Percentiles rank a stretch among this genome's conserved stretches.
phyloP scores from a whole-genome alignment of 1,284 basidiomycete genomes.

The Cystobasidiaceae sp. region DNA sequence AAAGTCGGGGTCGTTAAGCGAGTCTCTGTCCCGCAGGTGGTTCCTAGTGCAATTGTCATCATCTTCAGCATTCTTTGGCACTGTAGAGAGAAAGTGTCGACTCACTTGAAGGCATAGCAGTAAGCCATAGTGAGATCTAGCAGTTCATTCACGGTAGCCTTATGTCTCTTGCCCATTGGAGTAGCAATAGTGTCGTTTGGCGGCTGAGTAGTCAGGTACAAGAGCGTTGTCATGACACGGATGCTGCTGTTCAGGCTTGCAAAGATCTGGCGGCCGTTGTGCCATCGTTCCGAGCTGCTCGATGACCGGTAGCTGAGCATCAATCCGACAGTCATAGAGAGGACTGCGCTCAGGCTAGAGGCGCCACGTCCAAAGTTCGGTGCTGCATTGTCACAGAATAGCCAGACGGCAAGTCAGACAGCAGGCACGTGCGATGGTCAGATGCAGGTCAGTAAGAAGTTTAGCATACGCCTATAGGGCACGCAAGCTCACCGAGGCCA shows the following conservation, averaged over 20 bases:
- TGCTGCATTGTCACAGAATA: neutral
- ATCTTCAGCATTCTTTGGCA: no score
- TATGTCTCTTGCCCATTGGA: neutral
- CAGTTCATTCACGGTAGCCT: constrained; percentile 23
- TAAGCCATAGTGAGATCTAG: constrained; percentile 23
- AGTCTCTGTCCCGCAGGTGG: constrained; percentile 27
- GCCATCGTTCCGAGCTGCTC: constrained; percentile 31
- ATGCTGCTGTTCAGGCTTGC: constrained; percentile 17
- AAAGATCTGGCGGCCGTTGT: constrained; percentile 28
- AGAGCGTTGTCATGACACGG: constrained; percentile 2
- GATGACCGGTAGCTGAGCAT: constrained; percentile 16
- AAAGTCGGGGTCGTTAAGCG: constrained; percentile 16
- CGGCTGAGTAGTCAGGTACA: constrained; percentile 20
- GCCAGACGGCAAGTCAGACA: no score
- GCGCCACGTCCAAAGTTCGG: constrained; percentile 29
- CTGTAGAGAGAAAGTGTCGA: neutral
- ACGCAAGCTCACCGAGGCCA: neutral
- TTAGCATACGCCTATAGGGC: neutral
- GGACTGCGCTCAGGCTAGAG: constrained; percentile 16
- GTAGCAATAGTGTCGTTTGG: neutral
- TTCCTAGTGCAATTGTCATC: constrained; percentile 1
- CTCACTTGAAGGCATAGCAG: constrained; percentile 31
- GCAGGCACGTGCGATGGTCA: no score
- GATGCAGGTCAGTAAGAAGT: neutral
- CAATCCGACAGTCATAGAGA: constrained; percentile 19